Evolutionary conservation across 768 basidiomycete genomes (phyloP).

Genomic region (Boletus fagicola): DNA sequence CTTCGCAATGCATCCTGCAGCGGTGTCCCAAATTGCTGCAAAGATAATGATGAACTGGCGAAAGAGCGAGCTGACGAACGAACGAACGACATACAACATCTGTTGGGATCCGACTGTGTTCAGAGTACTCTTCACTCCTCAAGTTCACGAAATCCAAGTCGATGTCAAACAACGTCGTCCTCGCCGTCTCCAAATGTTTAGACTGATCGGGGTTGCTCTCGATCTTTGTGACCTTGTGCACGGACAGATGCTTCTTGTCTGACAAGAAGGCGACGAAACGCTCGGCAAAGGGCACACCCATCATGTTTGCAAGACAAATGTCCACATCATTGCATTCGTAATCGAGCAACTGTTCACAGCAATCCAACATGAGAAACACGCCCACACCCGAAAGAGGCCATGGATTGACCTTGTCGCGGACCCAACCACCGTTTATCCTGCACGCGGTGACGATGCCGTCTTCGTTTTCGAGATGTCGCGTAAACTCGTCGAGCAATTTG

Average conservation of each 20-base stretch:
- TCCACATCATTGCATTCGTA: constrained; percentile 89
- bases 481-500: constrained; percentile 77
- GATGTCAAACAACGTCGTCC: constrained; percentile 71
- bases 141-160: constrained; percentile 95
- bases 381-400: constrained; percentile 5
- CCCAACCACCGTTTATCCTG: constrained; percentile 97
- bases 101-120: constrained; percentile 84
- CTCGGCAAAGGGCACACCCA: constrained; percentile 86
- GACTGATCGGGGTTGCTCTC: constrained; percentile 95
- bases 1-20: constrained; percentile 85
- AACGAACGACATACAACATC: constrained; percentile 59
- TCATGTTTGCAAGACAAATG: constrained; percentile 84
- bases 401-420: constrained; percentile 85
- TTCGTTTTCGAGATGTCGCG: constrained; percentile 49
- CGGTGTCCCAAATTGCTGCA: constrained; percentile 87
- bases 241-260: constrained; percentile 29
- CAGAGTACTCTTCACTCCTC: constrained; percentile 87
- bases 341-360: constrained; percentile 63
- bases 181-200: constrained; percentile 96
- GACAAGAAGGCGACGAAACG: constrained; percentile 61
- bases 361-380: constrained; percentile 14
- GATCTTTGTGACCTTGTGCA: constrained; percentile 70
- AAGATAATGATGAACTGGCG: neutral
- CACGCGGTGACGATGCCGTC: constrained; percentile 62
- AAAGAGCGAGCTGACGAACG: neutral